Evolutionary conservation across 768 basidiomycete species (phyloP).

Genomic region (Mycena latifolia): DNA sequence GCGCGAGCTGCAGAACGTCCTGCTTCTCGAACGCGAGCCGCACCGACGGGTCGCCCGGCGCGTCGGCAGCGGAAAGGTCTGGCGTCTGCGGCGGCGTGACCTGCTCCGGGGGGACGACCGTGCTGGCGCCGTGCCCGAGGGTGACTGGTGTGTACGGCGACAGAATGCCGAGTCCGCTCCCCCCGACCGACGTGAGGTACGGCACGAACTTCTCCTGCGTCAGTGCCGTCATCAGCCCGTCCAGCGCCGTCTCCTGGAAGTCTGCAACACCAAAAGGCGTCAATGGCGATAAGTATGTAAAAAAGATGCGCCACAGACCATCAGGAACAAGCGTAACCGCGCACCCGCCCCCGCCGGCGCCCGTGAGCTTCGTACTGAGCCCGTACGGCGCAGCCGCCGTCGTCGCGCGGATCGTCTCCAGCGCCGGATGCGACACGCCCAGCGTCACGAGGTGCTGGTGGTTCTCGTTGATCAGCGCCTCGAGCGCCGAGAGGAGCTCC

Average conservation of each 20-base stretch:
- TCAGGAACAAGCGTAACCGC: slow-evolving; percentile 96
- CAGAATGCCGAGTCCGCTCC: slow-evolving; percentile 91
- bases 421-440: slow-evolving; percentile 90
- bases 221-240: slow-evolving; percentile 71
- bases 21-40: slow-evolving; percentile 59
- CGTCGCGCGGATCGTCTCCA: slow-evolving; percentile 85
- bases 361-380: slow-evolving; percentile 94
- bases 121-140: slow-evolving; percentile 35
- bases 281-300: slow-evolving; percentile 19
- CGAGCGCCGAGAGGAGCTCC: slow-evolving; percentile 70
- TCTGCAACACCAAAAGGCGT: slow-evolving; percentile 59
- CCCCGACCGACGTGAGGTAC: slow-evolving; percentile 94
- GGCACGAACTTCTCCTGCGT: slow-evolving; percentile 77
- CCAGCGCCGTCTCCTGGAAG: slow-evolving; percentile 71
- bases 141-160: slow-evolving; percentile 67
- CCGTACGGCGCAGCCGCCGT: slow-evolving; percentile 73
- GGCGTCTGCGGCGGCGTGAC: slow-evolving; percentile 67
- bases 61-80: slow-evolving; percentile 38
- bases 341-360: slow-evolving; percentile 99
- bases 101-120: slow-evolving; percentile 48
- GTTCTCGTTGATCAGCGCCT: slow-evolving; percentile 92
- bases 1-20: slow-evolving; percentile 55
- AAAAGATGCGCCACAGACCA: slow-evolving; percentile 61
- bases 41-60: slow-evolving; percentile 46
- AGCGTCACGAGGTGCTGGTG: slow-evolving; percentile 86